phyloP scores from a whole-genome alignment of 2,329 filamentous ascomycete species.

The Pseudovirgaria hyperparasitica region DNA sequence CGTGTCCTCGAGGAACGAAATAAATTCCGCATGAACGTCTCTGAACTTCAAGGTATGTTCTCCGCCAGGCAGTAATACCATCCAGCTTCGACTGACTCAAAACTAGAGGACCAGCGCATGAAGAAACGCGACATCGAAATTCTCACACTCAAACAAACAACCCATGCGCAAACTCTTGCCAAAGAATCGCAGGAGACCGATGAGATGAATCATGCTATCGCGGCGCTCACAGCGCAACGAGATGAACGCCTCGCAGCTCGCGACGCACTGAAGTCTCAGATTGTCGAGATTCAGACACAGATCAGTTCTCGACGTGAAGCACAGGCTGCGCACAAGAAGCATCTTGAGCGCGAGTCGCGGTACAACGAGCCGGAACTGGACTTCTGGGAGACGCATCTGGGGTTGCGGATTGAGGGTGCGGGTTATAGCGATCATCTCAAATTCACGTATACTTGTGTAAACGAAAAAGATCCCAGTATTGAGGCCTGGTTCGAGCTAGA shows the following conservation, averaged over 20 bases:
- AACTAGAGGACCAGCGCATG: constrained; percentile 87
- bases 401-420: constrained; percentile 78
- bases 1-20: constrained; percentile 87
- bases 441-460: constrained; percentile 78
- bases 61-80: too few species aligned
- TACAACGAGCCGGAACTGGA: constrained; percentile 89
- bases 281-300: constrained; percentile 52
- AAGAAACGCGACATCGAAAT: constrained; percentile 82
- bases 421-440: constrained; percentile 74
- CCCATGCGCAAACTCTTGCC: constrained; percentile 59
- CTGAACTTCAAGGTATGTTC: constrained; percentile 70
- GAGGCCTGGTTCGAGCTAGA: constrained; percentile 92
- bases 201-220: constrained; percentile 49
- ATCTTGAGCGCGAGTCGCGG: constrained; percentile 69
- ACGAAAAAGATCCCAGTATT: constrained; percentile 75
- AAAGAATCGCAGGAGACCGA: constrained; percentile 64
- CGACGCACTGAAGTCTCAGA: constrained; percentile 43
- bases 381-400: constrained; percentile 90
- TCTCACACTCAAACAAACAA: constrained; percentile 54
- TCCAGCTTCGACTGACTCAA: too few species aligned
- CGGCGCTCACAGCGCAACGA: constrained; percentile 41
- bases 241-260: constrained; percentile 42
- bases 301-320: constrained; percentile 60
- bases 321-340: constrained; percentile 57
- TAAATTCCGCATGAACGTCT: constrained; percentile 79